Conservation (phyloP, 768 basidiomycete species). For the Aureoboletus auriporus region DNA sequence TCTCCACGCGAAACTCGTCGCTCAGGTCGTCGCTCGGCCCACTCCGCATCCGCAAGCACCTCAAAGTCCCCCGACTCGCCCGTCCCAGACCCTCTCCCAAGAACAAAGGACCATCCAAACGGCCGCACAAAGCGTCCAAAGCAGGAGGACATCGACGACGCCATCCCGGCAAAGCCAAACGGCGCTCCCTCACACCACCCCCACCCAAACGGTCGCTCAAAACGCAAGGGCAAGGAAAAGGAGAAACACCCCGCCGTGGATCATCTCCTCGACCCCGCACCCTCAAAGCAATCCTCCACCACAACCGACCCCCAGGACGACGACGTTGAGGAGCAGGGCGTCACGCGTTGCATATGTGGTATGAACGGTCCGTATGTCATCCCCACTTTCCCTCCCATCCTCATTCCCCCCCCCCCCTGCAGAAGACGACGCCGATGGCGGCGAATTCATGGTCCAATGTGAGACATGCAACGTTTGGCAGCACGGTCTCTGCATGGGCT, state of each 20-base stretch:
- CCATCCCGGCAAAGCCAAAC: constrained; percentile 42
- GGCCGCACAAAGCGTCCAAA: constrained; percentile 59
- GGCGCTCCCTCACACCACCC: constrained; percentile 27
- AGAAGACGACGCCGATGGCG: constrained; percentile 78
- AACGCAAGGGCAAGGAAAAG: constrained; percentile 66
- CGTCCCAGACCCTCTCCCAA: constrained; percentile 42
- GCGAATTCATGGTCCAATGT: constrained; percentile 97
- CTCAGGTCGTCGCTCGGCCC: constrained; percentile 69
- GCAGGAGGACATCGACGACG: constrained; percentile 70
- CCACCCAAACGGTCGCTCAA: constrained; percentile 40
- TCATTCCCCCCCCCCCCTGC: constrained; percentile 30
- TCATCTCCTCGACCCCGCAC: constrained; percentile 25
- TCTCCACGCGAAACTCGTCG: constrained; percentile 76
- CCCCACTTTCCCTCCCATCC: constrained; percentile 7
- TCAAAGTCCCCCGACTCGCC: constrained; percentile 75
- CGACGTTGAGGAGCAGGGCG: constrained; percentile 48
- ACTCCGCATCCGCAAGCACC: constrained; percentile 60
- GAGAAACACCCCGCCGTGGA: constrained; percentile 41
- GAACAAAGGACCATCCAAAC: constrained; percentile 39
- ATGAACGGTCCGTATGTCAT: constrained; percentile 56
- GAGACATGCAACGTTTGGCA: constrained; percentile 98
- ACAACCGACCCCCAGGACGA: constrained; percentile 39
- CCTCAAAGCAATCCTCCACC: constrained; percentile 27
- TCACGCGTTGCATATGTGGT: constrained; percentile 86
- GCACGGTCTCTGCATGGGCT: constrained; percentile 95